A percentile compares a stretch with the other conserved stretches of the same genome.
These are phyloP conservation scores for Wolfiporia cocos DNA, from an alignment of 1,284 basidiomycete genomes.

Conservation along the genomic window DNA sequence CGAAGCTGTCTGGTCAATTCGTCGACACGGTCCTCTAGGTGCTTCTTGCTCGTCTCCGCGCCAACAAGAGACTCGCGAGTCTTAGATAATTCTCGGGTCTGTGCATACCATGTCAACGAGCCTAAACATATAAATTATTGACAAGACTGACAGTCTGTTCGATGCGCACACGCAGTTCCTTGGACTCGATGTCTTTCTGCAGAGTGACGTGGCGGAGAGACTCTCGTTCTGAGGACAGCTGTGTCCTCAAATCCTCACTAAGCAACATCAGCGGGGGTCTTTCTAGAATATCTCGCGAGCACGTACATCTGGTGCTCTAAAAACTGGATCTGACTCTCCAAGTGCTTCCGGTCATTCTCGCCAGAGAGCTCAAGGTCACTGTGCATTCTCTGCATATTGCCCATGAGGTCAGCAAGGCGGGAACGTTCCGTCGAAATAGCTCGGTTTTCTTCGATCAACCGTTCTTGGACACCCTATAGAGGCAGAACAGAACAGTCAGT, in stretches of 20 bases:
- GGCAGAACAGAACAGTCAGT: background rate
- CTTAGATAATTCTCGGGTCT: slow-evolving; percentile 63
- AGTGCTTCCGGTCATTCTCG: slow-evolving; percentile 71
- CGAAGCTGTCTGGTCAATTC: slow-evolving; percentile 69
- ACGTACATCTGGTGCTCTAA: slow-evolving; percentile 75
- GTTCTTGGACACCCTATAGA: slow-evolving; percentile 61
- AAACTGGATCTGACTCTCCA: slow-evolving; percentile 78
- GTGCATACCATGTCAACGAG: slow-evolving; percentile 2
- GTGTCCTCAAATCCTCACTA: slow-evolving; percentile 72
- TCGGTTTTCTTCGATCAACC: slow-evolving; percentile 83
- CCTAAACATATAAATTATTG: background rate
- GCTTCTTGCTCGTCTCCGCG: slow-evolving; percentile 77
- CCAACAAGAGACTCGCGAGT: slow-evolving; percentile 70
- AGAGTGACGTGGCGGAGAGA: slow-evolving; percentile 64
- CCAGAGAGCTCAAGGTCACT: slow-evolving; percentile 80
- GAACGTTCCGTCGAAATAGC: slow-evolving; percentile 75
- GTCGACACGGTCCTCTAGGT: slow-evolving; percentile 73
- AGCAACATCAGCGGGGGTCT: slow-evolving; percentile 3
- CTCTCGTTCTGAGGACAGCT: slow-evolving; percentile 79
- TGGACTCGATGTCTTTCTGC: slow-evolving; percentile 78
- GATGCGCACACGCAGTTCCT: slow-evolving; percentile 68
- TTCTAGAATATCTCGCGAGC: background rate
- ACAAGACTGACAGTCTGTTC: slow-evolving; percentile 61
- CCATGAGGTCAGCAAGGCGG: slow-evolving; percentile 80
- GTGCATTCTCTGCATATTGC: slow-evolving; percentile 86